A percentile compares a stretch with the other conserved stretches of the same genome.
These are phyloP conservation scores for Blastocystis sp. DNA, from an alignment of 352 stramenopile genomes.

Conservation along the genomic window DNA sequence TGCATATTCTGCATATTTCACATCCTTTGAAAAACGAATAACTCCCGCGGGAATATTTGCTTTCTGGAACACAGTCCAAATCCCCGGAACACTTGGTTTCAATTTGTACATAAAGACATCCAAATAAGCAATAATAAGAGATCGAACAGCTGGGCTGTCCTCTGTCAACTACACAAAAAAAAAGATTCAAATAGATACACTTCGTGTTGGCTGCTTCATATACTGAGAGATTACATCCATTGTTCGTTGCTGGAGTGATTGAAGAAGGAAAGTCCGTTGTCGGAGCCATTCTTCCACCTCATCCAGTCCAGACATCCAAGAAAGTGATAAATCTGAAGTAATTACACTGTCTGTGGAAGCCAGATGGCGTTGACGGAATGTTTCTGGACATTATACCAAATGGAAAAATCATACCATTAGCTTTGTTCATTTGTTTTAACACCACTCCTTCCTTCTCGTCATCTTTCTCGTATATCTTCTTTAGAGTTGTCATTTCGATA, in stretches of 20 bases:
- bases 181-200: not conserved
- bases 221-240: not conserved
- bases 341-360: not conserved
- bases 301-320: conserved; percentile 51
- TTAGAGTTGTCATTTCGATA: not conserved
- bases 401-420: not conserved
- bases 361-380: not conserved
- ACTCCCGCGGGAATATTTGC: conserved; percentile 9
- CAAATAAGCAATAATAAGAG: not conserved
- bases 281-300: conserved; percentile 59
- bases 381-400: not conserved
- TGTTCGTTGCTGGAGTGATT: not conserved
- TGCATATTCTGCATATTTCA: not conserved
- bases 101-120: conserved; percentile 14
- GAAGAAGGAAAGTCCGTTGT: conserved; percentile 12
- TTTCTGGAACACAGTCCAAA: conserved; percentile 32
- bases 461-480: not conserved
- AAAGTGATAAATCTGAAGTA: conserved; percentile 14
- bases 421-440: not conserved
- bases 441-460: not conserved
- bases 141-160: not conserved
- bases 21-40: not conserved
- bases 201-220: not conserved
- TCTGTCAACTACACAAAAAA: not conserved
- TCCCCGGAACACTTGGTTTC: not conserved